Conservation (phyloP, 441 rosid species). For the Hura crepitans region DNA sequence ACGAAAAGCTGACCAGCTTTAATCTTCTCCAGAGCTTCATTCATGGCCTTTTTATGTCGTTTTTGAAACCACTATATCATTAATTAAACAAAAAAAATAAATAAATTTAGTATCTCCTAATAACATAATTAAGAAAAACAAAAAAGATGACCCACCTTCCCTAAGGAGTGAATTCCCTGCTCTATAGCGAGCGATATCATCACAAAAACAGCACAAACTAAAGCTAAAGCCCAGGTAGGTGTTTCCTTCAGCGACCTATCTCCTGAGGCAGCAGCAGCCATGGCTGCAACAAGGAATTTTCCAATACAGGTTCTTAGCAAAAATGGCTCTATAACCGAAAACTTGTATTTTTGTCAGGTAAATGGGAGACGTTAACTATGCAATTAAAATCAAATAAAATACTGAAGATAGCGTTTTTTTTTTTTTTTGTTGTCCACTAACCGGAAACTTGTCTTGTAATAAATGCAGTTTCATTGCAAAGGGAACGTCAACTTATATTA, state of each 20-base stretch:
- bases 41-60: constrained; percentile 49
- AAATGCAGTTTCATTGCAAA: no score
- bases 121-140: neutral
- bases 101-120: neutral
- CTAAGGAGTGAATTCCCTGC: constrained; percentile 43
- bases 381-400: neutral
- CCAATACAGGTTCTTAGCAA: neutral
- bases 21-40: constrained; percentile 58
- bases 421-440: neutral
- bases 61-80: constrained; percentile 46
- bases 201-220: constrained; percentile 46
- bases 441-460: no score
- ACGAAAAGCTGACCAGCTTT: constrained; percentile 38
- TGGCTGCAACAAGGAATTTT: constrained; percentile 6
- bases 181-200: constrained; percentile 41
- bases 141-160: constrained; percentile 30
- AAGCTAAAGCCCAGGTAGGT: constrained; percentile 60
- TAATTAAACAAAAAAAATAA: neutral
- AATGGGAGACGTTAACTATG: constrained; percentile 12
- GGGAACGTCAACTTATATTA: no score
- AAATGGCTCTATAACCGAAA: neutral
- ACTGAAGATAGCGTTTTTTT: neutral
- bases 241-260: constrained; percentile 40
- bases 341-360: neutral
- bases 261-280: constrained; percentile 36